phyloP scores from a whole-genome alignment of 495 filamentous ascomycete genomes.

The Lepraria neglecta region DNA sequence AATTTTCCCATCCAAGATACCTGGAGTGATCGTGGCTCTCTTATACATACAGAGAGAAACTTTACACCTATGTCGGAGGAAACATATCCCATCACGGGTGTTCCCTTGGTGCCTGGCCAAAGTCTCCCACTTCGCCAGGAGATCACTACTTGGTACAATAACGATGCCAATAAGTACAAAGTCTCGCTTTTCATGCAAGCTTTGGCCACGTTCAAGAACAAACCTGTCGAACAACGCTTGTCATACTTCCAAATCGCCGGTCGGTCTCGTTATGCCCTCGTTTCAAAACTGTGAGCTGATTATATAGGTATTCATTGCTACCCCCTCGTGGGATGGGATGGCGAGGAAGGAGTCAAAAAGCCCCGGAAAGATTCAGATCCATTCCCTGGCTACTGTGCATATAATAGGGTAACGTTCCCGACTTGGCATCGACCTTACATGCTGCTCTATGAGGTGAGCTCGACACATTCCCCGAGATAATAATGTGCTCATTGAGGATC shows the following conservation, averaged over 20 bases:
- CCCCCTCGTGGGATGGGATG: background rate
- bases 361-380: background rate
- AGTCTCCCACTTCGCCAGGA: background rate
- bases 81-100: background rate
- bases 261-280: background rate
- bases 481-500: background rate
- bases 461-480: background rate
- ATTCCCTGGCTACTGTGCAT: background rate
- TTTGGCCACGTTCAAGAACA: background rate
- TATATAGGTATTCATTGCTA: constrained; percentile 2
- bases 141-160: background rate
- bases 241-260: background rate
- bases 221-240: background rate
- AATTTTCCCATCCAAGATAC: background rate
- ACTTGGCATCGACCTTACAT: constrained; percentile 17
- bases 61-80: background rate
- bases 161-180: background rate
- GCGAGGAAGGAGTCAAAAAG: background rate
- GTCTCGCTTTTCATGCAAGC: background rate
- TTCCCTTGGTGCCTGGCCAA: background rate
- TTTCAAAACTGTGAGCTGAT: background rate
- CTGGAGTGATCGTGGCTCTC: background rate
- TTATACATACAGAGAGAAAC: background rate
- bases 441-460: constrained; percentile 7
- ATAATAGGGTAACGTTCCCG: constrained; percentile 6